Evolutionary conservation across 208 protist species (phyloP).

Genomic region (Crithidia thermophila): DNA sequence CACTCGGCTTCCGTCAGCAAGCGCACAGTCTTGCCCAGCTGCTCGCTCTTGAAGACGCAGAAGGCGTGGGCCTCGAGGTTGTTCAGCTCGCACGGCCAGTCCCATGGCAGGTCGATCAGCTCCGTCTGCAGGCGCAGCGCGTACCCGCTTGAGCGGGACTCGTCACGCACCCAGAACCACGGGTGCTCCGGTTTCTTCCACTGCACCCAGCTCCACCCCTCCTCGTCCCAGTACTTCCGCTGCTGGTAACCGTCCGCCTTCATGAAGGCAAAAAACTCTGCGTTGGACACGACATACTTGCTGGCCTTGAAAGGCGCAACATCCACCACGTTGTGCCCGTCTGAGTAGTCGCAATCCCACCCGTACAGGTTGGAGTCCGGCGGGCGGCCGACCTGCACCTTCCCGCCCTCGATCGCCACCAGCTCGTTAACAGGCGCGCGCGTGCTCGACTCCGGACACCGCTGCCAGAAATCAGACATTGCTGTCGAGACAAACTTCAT

Average conservation of each 20-base stretch:
- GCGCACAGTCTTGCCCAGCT: constrained; percentile 73
- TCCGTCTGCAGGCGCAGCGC: constrained; percentile 91
- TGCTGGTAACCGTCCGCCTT: constrained; percentile 91
- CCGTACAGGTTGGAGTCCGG: constrained; percentile 88
- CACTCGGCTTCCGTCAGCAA: constrained; percentile 93
- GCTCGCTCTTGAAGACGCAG: constrained; percentile 92
- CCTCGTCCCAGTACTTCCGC: constrained; percentile 94
- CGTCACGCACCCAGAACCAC: constrained; percentile 94
- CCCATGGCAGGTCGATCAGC: constrained; percentile 94
- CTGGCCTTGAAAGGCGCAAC: constrained; percentile 94
- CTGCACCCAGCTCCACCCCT: constrained; percentile 96
- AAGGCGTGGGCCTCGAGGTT: constrained; percentile 96
- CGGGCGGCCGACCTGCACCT: constrained; percentile 73
- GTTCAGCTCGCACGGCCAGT: constrained; percentile 97
- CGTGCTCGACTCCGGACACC: constrained; percentile 55
- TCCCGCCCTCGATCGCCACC: constrained; percentile 69
- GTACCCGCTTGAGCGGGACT: constrained; percentile 72
- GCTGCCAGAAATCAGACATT: constrained; percentile 77
- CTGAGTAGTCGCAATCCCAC: constrained; percentile 97
- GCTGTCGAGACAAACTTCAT: constrained; percentile 66
- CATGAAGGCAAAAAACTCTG: constrained; percentile 94
- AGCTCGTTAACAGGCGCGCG: constrained; percentile 79
- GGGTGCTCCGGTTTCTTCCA: constrained; percentile 92
- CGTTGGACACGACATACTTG: constrained; percentile 96
- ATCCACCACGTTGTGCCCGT: constrained; percentile 66